Evolutionary conservation across 495 filamentous ascomycete species (phyloP).

Genomic region (Podospora australis): DNA sequence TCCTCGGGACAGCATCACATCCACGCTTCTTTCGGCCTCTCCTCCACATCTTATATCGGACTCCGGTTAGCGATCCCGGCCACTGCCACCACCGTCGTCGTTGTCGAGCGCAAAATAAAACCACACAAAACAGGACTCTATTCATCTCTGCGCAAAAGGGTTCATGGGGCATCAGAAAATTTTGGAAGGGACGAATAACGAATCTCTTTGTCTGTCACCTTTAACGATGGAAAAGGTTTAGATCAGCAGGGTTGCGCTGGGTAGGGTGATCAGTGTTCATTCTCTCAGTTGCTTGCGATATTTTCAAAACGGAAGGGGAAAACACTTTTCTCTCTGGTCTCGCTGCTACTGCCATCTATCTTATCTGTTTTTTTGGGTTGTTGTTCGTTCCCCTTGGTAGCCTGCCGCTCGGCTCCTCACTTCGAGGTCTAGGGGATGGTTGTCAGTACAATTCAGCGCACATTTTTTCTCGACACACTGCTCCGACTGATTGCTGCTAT

Average conservation of each 20-base stretch:
- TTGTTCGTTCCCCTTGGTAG: background rate
- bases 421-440: too few species aligned
- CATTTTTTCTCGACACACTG: too few species aligned
- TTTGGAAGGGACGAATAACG: slow-evolving; percentile 27
- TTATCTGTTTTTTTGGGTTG: background rate
- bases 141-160: slow-evolving; percentile 18
- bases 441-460: too few species aligned
- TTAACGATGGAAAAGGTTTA: slow-evolving; percentile 23
- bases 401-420: too few species aligned
- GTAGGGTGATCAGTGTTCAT: too few species aligned
- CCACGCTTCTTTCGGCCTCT: slow-evolving; percentile 19
- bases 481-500: too few species aligned
- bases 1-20: slow-evolving; percentile 4
- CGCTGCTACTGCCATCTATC: background rate
- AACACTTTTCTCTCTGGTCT: background rate
- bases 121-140: too few species aligned
- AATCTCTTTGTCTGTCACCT: slow-evolving; percentile 25
- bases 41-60: slow-evolving; percentile 10
- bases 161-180: slow-evolving; percentile 10
- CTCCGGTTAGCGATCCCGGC: slow-evolving; percentile 4
- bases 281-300: background rate
- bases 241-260: slow-evolving; percentile 19
- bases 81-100: slow-evolving; percentile 6
- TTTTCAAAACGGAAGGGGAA: background rate
- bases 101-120: slow-evolving; percentile 21